These are phyloP conservation scores for Diphasiastrum complanatum DNA, from an alignment of 83 land plant genomes.

Conservation along the genomic window DNA sequence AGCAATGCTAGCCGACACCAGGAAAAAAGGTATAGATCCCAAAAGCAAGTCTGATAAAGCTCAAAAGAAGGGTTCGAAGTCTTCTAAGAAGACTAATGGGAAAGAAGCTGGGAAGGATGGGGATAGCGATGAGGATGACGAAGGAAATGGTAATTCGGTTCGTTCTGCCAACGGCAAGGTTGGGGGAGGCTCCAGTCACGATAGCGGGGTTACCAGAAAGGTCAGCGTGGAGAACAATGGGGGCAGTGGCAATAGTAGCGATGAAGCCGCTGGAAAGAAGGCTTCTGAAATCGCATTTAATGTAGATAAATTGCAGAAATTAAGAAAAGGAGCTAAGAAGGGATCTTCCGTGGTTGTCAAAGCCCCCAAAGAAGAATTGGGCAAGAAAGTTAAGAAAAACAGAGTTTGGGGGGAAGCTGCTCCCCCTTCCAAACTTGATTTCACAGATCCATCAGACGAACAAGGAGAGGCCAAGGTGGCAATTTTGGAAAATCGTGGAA, in stretches of 20 bases:
- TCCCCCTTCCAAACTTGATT: conserved; percentile 61
- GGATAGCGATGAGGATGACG: conserved; percentile 25
- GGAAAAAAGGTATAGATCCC: conserved; percentile 29
- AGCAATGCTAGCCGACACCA: conserved; percentile 24
- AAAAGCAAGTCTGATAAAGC: conserved; percentile 3
- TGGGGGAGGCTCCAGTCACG: no score
- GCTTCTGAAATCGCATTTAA: conserved; percentile 50
- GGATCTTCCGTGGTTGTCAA: conserved; percentile 16
- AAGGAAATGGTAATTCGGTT: neutral
- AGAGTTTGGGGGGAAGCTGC: conserved; percentile 91
- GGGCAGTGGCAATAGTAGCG: conserved; percentile 15
- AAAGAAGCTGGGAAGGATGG: conserved; percentile 7
- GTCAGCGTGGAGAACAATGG: neutral
- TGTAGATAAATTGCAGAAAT: conserved; percentile 81
- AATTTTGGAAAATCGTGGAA: conserved; percentile 49
- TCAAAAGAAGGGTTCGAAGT: conserved; percentile 22
- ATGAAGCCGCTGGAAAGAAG: conserved; percentile 14
- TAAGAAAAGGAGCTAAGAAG: conserved; percentile 58
- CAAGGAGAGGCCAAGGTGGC: conserved; percentile 39
- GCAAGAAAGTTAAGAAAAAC: conserved; percentile 69
- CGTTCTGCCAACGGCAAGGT: no score
- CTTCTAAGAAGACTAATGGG: neutral
- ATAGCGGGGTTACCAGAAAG: neutral
- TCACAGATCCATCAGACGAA: conserved; percentile 58
- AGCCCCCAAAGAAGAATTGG: conserved; percentile 39